phyloP scores from a whole-genome alignment of 1,284 basidiomycete genomes.

The Melampsora larici-populina region DNA sequence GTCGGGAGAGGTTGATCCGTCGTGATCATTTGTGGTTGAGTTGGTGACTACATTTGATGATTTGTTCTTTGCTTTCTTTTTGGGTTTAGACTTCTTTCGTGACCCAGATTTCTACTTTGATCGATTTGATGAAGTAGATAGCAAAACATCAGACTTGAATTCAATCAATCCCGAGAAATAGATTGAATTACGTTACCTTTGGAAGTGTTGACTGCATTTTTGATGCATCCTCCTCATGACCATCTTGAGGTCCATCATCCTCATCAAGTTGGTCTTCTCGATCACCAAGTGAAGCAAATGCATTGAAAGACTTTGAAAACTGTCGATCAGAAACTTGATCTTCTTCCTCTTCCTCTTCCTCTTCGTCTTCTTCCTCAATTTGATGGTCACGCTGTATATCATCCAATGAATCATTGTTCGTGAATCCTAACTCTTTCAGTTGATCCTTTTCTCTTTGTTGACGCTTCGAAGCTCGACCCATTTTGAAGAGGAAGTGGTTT shows the following conservation, averaged over 20 bases:
- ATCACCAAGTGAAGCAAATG: not conserved
- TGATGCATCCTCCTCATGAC: not conserved
- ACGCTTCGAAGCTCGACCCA: conserved; percentile 2
- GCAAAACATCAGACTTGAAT: too few relatives aligned
- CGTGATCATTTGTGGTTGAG: not conserved
- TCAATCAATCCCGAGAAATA: too few relatives aligned
- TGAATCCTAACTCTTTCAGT: not conserved
- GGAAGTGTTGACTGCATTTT: not conserved
- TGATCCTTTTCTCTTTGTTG: not conserved
- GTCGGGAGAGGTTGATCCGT: not conserved
- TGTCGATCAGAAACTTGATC: not conserved
- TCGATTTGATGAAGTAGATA: not conserved
- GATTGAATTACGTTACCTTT: not conserved
- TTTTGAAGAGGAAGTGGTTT: not conserved
- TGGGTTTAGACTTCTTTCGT: not conserved
- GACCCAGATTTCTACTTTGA: not conserved
- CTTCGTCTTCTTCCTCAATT: not conserved
- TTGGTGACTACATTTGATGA: not conserved
- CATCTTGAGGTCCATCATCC: not conserved
- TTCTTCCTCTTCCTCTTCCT: not conserved
- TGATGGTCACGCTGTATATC: not conserved
- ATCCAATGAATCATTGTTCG: not conserved
- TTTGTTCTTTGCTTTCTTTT: not conserved
- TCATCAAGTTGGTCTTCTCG: not conserved
- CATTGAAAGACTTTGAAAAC: not conserved